Percentiles rank a stretch among this genome's conserved stretches.
Conservation (phyloP, 2,329 filamentous ascomycete species). For the Penicillium vulpinum region DNA sequence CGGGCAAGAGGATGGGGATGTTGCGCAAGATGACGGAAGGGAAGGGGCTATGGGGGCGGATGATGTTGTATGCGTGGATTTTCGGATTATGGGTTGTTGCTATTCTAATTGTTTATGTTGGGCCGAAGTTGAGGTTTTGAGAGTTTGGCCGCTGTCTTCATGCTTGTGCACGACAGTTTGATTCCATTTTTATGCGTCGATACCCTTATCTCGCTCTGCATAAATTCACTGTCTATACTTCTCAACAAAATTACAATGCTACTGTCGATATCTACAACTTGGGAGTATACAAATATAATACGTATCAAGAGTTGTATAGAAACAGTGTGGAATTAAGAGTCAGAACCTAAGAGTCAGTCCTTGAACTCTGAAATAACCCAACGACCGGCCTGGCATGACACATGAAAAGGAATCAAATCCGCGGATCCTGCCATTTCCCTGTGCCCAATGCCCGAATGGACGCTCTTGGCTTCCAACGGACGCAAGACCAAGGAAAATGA, state of each 20-base stretch:
- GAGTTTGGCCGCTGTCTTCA: not conserved
- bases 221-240: not conserved
- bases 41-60: conserved; percentile 79
- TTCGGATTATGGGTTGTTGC: conserved; percentile 77
- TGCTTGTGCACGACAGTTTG: not conserved
- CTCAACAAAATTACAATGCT: not conserved
- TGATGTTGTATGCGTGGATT: conserved; percentile 83
- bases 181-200: not conserved
- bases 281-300: not conserved
- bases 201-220: not conserved
- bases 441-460: conserved; percentile 27
- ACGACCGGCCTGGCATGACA: conserved; percentile 39
- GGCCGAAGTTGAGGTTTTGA: conserved; percentile 84
- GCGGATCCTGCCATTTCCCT: conserved; percentile 32
- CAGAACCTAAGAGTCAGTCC: conserved; percentile 27
- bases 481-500: conserved; percentile 29
- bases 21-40: conserved; percentile 81
- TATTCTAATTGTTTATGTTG: conserved; percentile 76
- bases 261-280: not conserved
- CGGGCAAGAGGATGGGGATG: conserved; percentile 73
- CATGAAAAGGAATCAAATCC: conserved; percentile 37
- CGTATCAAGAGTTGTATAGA: not conserved
- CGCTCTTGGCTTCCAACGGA: conserved; percentile 28
- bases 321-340: conserved; percentile 16
- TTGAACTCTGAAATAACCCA: conserved; percentile 33